phyloP scores from a whole-genome alignment of 2,329 filamentous ascomycete genomes.

The Aspergillus eucalypticola region DNA sequence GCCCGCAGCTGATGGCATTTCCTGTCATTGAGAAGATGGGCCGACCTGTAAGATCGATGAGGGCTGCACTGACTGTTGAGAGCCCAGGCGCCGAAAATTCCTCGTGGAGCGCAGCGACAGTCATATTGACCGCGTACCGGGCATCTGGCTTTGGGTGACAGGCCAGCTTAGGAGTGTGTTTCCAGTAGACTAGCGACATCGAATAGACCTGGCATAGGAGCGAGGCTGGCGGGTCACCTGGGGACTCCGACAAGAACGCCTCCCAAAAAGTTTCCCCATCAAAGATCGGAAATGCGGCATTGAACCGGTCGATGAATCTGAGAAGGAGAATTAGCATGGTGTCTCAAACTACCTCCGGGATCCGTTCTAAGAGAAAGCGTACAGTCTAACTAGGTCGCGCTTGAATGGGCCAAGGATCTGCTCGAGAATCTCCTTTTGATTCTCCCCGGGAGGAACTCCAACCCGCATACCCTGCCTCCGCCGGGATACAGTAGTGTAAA shows the following conservation, averaged over 20 bases:
- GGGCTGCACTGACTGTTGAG: constrained; percentile 58
- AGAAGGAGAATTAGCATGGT: constrained; percentile 7
- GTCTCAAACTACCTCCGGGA: neutral
- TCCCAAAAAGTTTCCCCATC: constrained; percentile 57
- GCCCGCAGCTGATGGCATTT: constrained; percentile 56
- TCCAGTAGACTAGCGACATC: constrained; percentile 61
- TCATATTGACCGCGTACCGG: constrained; percentile 64
- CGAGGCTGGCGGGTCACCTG: constrained; percentile 56
- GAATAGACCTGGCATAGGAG: constrained; percentile 61
- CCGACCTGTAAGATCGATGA: constrained; percentile 61
- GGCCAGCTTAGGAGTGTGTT: constrained; percentile 47
- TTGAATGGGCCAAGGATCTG: constrained; percentile 60
- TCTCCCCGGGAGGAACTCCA: constrained; percentile 48
- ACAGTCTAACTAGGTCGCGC: constrained; percentile 54
- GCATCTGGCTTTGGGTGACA: constrained; percentile 56
- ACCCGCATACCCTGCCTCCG: constrained; percentile 50
- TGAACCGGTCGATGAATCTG: constrained; percentile 58
- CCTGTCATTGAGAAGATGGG: constrained; percentile 63
- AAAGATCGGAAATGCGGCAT: constrained; percentile 63
- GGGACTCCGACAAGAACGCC: constrained; percentile 48
- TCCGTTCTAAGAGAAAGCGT: constrained; percentile 30
- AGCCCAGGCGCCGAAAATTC: constrained; percentile 60
- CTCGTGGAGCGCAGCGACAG: constrained; percentile 61
- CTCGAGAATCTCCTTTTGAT: constrained; percentile 57
- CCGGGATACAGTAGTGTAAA: constrained; percentile 52